A percentile compares a stretch with the other conserved stretches of the same genome.
Conservation (phyloP, 169 alveolate species). For the Plasmodium gaboni region DNA sequence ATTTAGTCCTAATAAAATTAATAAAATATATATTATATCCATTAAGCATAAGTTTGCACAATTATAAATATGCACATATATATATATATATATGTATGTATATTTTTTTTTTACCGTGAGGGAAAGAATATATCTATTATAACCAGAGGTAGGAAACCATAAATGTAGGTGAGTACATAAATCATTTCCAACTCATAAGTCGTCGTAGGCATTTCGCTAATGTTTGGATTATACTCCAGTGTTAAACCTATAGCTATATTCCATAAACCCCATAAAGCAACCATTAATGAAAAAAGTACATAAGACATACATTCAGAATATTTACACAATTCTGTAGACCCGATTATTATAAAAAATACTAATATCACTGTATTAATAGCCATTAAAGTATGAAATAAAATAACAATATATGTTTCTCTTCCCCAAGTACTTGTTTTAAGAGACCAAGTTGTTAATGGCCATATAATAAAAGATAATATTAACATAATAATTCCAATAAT, state of each 20-base stretch:
- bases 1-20: slow-evolving; percentile 68
- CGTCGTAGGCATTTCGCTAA: slow-evolving; percentile 6
- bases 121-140: slow-evolving; percentile 80
- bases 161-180: slow-evolving; percentile 67
- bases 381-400: slow-evolving; percentile 77
- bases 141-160: slow-evolving; percentile 79
- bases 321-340: slow-evolving; percentile 30
- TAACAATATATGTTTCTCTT: slow-evolving; percentile 33
- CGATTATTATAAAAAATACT: slow-evolving; percentile 37
- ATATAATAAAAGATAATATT: slow-evolving; percentile 50
- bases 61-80: no score
- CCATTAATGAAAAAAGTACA: slow-evolving; percentile 59
- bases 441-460: slow-evolving; percentile 75
- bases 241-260: slow-evolving; percentile 44
- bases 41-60: no score
- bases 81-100: neutral
- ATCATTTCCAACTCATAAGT: slow-evolving; percentile 75
- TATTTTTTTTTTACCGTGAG: slow-evolving; percentile 68
- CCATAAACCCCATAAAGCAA: slow-evolving; percentile 80
- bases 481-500: slow-evolving; percentile 68
- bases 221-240: slow-evolving; percentile 10
- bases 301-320: slow-evolving; percentile 77
- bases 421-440: slow-evolving; percentile 70
- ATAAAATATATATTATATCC: neutral
- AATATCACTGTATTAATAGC: slow-evolving; percentile 47